phyloP scores from a whole-genome alignment of 169 alveolate species.

The Pseudocohnilembus persalinus region DNA sequence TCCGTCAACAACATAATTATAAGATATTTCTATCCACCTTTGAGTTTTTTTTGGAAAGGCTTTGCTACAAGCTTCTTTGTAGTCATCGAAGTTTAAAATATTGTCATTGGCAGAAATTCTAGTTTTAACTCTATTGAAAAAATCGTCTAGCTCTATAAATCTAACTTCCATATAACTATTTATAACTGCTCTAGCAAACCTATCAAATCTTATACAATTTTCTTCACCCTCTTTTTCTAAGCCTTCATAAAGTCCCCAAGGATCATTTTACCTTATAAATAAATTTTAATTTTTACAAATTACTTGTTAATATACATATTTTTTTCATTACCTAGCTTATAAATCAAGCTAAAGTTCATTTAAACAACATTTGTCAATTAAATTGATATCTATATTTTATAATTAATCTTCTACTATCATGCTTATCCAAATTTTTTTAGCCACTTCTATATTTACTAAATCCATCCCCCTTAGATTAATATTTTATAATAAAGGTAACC shows the following conservation, averaged over 20 bases:
- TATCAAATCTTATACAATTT: conserved; percentile 7
- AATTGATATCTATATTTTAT: neutral
- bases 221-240: conserved; percentile 9
- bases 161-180: conserved; percentile 10
- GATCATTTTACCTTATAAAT: conserved; percentile 6
- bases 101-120: conserved; percentile 2
- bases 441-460: neutral
- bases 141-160: conserved; percentile 11
- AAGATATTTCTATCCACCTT: conserved; percentile 19
- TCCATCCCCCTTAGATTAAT: neutral
- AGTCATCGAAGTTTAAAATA: conserved; percentile 5
- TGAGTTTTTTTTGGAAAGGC: conserved; percentile 6
- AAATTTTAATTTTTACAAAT: neutral
- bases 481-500: neutral
- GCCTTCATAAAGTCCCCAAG: neutral
- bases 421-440: neutral
- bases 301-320: neutral
- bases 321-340: neutral
- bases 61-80: neutral
- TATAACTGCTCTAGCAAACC: neutral
- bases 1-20: neutral
- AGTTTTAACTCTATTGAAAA: neutral
- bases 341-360: neutral
- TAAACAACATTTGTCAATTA: neutral
- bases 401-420: neutral